phyloP scores from a whole-genome alignment of 2,329 filamentous ascomycete genomes.

The Colletotrichum shisoi region DNA sequence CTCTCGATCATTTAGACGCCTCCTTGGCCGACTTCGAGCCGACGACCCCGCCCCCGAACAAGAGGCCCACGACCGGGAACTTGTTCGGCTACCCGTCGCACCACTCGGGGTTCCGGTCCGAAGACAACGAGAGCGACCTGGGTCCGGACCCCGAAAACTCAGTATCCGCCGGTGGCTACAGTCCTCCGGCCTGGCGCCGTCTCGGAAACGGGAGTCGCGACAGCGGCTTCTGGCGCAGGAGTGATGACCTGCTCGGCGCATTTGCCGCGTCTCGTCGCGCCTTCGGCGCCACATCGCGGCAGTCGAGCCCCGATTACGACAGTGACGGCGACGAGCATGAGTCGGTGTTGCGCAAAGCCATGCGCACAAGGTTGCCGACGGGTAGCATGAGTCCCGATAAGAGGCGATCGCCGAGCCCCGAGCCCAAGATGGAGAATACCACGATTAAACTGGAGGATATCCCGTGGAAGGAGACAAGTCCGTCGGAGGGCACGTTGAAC shows the following conservation, averaged over 20 bases:
- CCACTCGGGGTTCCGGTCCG: slow-evolving; percentile 54
- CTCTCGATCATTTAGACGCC: slow-evolving; percentile 57
- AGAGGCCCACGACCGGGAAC: slow-evolving; percentile 38
- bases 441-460: slow-evolving; percentile 51
- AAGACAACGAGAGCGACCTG: slow-evolving; percentile 51
- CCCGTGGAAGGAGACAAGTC: slow-evolving; percentile 45
- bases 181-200: slow-evolving; percentile 67
- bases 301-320: slow-evolving; percentile 49
- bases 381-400: slow-evolving; percentile 66
- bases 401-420: slow-evolving; percentile 57
- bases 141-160: slow-evolving; percentile 52
- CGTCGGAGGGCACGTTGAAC: slow-evolving; percentile 40
- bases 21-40: slow-evolving; percentile 65
- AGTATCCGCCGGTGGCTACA: slow-evolving; percentile 64
- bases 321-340: slow-evolving; percentile 50
- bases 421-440: slow-evolving; percentile 53
- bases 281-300: slow-evolving; percentile 40
- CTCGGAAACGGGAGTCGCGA: slow-evolving; percentile 67
- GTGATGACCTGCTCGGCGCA: slow-evolving; percentile 60
- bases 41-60: slow-evolving; percentile 50
- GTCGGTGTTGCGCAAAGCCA: slow-evolving; percentile 60
- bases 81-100: slow-evolving; percentile 53
- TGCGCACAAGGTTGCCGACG: slow-evolving; percentile 63
- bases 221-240: slow-evolving; percentile 67
- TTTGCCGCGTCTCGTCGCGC: slow-evolving; percentile 47